Base-by-base conservation (phyloP, 2,329 filamentous ascomycete genomes). In the Arthrinium phaeospermum region DNA sequence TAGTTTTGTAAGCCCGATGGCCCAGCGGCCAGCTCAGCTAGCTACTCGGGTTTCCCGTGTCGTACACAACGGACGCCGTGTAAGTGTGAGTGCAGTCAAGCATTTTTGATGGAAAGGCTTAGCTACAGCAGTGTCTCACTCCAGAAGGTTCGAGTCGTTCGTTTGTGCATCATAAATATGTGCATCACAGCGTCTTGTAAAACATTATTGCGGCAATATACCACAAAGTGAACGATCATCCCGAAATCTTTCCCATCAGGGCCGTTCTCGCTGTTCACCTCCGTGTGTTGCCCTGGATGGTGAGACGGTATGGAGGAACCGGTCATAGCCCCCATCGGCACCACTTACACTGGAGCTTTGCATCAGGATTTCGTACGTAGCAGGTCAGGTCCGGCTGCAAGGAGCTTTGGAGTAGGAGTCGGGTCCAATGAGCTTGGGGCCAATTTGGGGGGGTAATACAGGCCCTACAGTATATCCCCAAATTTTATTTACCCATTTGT, bases 21-120 rank as follows among this genome's bases (percentile, higher is more conserved):
- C 8, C 30, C 57, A 37, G 57, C 57, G n/a, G 57, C 34, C 57
- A 41, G 34, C 57, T 61, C 57, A 64, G 57, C 57, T n/a, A 64
- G 34, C 19, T 64, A 64, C 57, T 64, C 53, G 53, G 53, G 53
- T n/a, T 64, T 34, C 19, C 19, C 19, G 30, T 30, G 53, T 37
- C 22, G 34, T 22, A 64, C 57, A 64, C 10, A 19, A 34, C 53
- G 57, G 57, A 64, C 57, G 57, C 22, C 57, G 34, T 64, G 57
- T 64, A 64, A 41, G 53, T 64, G 22, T n/a, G 19, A 57, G 53
- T 41, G 57, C n/a, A 64, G 30, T 64, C 57, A 64, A 64, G 57
- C 57, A 64, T 64, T 64, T 64, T 64, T 64, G 57, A 64, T 41
- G 34, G 57, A 64, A 64, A 64, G 57, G 57, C 57, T 64, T 64